Percentiles rank a stretch among this genome's conserved stretches.
Evolutionary conservation across 352 stramenopile genomes (phyloP).

Genomic region (Aphanomyces invadans): DNA sequence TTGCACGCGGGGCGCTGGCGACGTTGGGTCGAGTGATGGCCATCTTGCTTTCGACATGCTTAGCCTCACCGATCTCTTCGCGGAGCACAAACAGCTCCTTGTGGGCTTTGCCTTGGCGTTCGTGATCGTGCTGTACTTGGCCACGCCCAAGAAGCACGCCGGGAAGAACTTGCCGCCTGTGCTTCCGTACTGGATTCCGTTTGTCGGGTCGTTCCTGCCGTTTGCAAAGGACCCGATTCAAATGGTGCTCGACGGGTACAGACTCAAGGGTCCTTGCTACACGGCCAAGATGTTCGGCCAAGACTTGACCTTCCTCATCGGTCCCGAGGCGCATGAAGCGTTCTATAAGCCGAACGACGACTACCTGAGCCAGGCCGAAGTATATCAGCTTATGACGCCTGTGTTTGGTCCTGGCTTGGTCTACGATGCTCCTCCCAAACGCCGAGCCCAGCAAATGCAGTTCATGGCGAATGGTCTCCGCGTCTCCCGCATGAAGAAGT

Average conservation of each 20-base stretch:
- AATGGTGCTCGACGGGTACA: conserved; percentile 65
- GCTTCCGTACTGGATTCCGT: conserved; percentile 41
- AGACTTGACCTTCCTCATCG: conserved; percentile 89
- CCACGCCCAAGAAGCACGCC: conserved; percentile 22
- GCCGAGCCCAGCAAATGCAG: conserved; percentile 88
- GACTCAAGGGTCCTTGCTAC: conserved; percentile 79
- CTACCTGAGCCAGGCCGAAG: conserved; percentile 80
- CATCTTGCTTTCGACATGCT: conserved; percentile 3
- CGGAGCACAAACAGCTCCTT: conserved; percentile 14
- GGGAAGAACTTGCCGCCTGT: conserved; percentile 45
- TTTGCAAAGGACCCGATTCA: conserved; percentile 78
- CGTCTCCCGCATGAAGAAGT: conserved; percentile 69
- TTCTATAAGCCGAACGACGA: conserved; percentile 90
- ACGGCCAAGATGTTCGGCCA: conserved; percentile 74
- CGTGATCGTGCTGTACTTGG: conserved; percentile 12
- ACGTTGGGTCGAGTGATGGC: background rate
- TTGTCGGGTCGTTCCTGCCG: conserved; percentile 69
- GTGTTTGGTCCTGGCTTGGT: conserved; percentile 87
- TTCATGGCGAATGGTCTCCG: conserved; percentile 82
- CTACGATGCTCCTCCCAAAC: conserved; percentile 73
- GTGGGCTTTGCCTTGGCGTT: conserved; percentile 2
- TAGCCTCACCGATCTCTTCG: conserved; percentile 19
- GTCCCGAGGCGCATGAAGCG: conserved; percentile 72
- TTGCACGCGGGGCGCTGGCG: background rate
- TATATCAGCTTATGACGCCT: conserved; percentile 91